These are phyloP conservation scores for Phytophthora kernoviae DNA, from an alignment of 352 stramenopile genomes.

Conservation along the genomic window DNA sequence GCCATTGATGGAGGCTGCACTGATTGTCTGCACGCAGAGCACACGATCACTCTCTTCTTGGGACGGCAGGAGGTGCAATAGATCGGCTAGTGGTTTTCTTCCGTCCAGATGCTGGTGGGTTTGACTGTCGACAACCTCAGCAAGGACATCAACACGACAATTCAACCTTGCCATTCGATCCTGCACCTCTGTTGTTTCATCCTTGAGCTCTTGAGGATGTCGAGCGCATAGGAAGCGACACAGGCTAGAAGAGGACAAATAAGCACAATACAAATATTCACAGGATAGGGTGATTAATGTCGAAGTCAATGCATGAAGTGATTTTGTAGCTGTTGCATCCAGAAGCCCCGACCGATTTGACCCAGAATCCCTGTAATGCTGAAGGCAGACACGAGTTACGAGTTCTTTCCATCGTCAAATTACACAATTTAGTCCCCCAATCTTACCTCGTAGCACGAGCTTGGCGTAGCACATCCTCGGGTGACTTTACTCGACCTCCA, in stretches of 20 bases:
- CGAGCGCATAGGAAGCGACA: slow-evolving; percentile 52
- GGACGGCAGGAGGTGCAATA: slow-evolving; percentile 15
- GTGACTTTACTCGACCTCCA: slow-evolving; percentile 14
- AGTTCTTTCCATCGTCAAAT: neutral
- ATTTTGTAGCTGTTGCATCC: neutral
- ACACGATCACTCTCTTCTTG: slow-evolving; percentile 31
- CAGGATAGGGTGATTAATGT: neutral
- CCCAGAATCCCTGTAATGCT: slow-evolving; percentile 53
- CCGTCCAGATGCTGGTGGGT: neutral
- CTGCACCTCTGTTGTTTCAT: slow-evolving; percentile 35
- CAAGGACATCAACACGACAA: slow-evolving; percentile 35
- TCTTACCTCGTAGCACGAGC: slow-evolving; percentile 43
- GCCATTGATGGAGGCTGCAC: slow-evolving; percentile 25
- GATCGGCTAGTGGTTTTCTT: slow-evolving; percentile 1
- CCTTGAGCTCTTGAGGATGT: slow-evolving; percentile 53
- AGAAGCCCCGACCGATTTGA: slow-evolving; percentile 46
- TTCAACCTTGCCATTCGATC: slow-evolving; percentile 38
- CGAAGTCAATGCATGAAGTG: neutral
- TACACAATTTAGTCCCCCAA: neutral
- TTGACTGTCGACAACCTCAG: slow-evolving; percentile 32
- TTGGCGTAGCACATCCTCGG: slow-evolving; percentile 55
- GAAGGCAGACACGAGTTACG: slow-evolving; percentile 3
- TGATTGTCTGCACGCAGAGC: slow-evolving; percentile 25
- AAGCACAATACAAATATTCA: neutral
- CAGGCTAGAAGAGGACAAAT: slow-evolving; percentile 25